Base-by-base conservation (phyloP, 2,329 filamentous ascomycete genomes). In the Zopfia rhizophila region DNA sequence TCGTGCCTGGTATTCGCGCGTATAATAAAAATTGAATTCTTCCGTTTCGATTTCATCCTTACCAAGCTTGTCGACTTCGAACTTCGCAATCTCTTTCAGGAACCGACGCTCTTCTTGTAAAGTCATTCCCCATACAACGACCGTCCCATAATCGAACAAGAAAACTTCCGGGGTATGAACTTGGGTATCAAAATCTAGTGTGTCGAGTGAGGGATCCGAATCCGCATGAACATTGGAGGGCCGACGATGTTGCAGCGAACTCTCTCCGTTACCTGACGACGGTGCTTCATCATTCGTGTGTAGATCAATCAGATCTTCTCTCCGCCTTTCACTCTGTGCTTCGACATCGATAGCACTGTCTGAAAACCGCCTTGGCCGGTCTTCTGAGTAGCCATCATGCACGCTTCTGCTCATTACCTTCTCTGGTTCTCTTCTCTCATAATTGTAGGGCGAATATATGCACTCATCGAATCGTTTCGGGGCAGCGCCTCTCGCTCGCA, bases 11-110 rank as follows among this genome's bases (percentile, higher is more conserved):
- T 99, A 99, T 69, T 97, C 93, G 63, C 89, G 84, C 3, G 94
- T 97, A 76, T 99, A 97, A 78, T 99, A 99, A 72, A 97, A 99
- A 72, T 99, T 99, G 81, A 99, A 99, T 65, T 93, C 91, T 72
- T 99, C 94, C 33, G 91, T 90, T 75, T 99, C 93, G 21, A 96
- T 87, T 60, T 96, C 91, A 65, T 96, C 92, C 8, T 88, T 84
- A 18, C 86, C 86, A 36, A 97, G 81, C 71, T 96, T 96, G 68
- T 96, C 93, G 28, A 86, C 83, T 72, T 97, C 94, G 60, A 97
- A 99, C 66, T 94, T 96, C 45, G 90, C 85, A 51, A 99, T 89
- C 63, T 99, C 93, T 60, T 94, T 94, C 12, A 99, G 78, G 66
- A 99, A 96, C 27, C 89, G 85, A 56, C 90, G 87, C 75, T 99